Evolutionary conservation across 2,329 filamentous ascomycete species (phyloP), one percentile per base, ranked within the genome.

Genomic region (Trichophyton mentagrophytes): DNA sequence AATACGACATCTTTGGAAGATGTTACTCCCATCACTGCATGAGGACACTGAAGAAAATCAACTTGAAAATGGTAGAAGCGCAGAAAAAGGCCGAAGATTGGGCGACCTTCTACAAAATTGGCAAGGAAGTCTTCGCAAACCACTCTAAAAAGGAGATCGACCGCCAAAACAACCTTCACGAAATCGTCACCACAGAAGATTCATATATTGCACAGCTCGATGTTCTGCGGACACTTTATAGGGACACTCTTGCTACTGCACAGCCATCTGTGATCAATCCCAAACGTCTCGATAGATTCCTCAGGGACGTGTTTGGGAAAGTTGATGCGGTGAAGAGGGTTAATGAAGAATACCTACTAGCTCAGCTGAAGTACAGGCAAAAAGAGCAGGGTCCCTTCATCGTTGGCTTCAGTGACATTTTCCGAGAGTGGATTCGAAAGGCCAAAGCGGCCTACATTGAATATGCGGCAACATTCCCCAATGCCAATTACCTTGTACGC

Each of bases 381-480:
- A 88, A 93, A 69, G 93, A 97, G 71, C 92, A 99, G 75, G 93
- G 93, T 0, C 93, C 93, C 0, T 99, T 90, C 85, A 86, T 99
- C 62, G 80, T 83, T 11, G 93, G 93, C 2, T 96, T 96, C 74
- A 96, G 91, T 70, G 93, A 97, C 69, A 89, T 99, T 57, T 97
- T 99, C 78, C 82, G 93, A 62, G 93, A 99, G 75, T 99, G 93
- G 93, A 96, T 97, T 64, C 84, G 93, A 64, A 97, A 96, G 73
- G 93, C 93, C 36, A 90, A 87, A 72, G 78, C 82, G 1, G 87
- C 89, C 9, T 99, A 97, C 71, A 85, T 96, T 63, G 90, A 95
- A 62, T 99, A 97, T 72, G 92, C 92, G 44, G 86, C 87, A 0
- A 85, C 85, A 0, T 97, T 93, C 67, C 92, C 92, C 0, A 85